Percentiles rank a stretch among this genome's conserved stretches.
These are phyloP conservation scores for Syzygium malaccense DNA, from an alignment of 441 rosid species.

Conservation along the genomic window DNA sequence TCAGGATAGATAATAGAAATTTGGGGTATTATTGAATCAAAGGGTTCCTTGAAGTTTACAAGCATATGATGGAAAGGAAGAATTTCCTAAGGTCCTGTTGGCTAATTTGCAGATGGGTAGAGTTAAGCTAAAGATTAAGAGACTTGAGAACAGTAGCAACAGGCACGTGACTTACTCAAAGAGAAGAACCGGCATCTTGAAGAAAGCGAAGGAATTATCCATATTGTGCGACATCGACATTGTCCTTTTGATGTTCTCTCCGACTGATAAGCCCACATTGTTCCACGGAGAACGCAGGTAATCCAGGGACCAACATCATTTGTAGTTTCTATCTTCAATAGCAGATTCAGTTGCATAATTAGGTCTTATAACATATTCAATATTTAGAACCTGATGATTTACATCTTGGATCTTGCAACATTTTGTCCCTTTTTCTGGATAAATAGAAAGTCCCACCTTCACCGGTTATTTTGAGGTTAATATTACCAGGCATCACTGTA, in stretches of 20 bases:
- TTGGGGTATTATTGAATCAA: not conserved
- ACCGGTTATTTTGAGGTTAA: not conserved
- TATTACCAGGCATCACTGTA: not conserved
- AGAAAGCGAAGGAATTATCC: slow-evolving; percentile 17
- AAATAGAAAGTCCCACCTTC: not conserved
- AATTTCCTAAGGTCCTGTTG: not conserved
- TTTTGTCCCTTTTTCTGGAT: not conserved
- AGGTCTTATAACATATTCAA: not conserved
- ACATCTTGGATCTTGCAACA: not conserved
- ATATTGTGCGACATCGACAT: slow-evolving; percentile 14
- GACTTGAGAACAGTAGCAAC: slow-evolving; percentile 9
- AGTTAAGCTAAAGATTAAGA: slow-evolving; percentile 20
- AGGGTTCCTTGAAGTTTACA: not conserved
- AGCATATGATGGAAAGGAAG: not conserved
- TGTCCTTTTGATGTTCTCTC: slow-evolving; percentile 11
- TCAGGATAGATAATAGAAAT: not conserved
- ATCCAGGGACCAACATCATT: not conserved
- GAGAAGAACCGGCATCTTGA: slow-evolving; percentile 13
- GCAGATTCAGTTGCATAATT: not conserved
- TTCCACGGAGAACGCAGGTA: slow-evolving; percentile 11
- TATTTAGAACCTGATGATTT: not conserved
- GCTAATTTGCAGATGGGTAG: slow-evolving; percentile 9
- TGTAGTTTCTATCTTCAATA: not conserved
- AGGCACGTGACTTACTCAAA: slow-evolving; percentile 15
- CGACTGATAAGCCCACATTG: slow-evolving; percentile 8